Evolutionary conservation across 192 early-diverging fungal species (phyloP), one percentile per base, ranked within the genome.

Genomic region (Linderina pennispora): DNA sequence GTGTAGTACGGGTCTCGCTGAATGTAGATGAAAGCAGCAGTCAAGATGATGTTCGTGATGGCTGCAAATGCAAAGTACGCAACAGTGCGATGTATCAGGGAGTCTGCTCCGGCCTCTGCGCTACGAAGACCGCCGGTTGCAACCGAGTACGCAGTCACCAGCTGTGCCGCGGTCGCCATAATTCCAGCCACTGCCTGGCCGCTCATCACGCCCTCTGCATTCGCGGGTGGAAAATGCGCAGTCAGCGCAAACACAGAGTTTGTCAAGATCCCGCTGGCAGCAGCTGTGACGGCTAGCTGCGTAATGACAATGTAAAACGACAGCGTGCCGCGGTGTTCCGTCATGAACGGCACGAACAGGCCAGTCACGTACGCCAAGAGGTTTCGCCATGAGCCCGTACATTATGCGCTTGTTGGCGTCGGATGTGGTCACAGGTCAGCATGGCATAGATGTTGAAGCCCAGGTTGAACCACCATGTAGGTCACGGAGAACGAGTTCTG

Each of bases 401-500:
- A 66, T 41, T 37, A 80, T 77, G 37, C 59, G 62, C 48, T 16
- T 28, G 41, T 66, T 62, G 20, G 63, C 58, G 47, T 48, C 54
- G 8, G 59, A 40, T 18, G 42, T 60, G 44, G 62, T 63, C 34
- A 71, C 67, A 2, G n/a, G 62, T 71, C 10, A 43, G 45, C 59
- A 71, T 76, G 23, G 80, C 76, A 34, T 75, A 62, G 17, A 56
- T 48, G 32, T 80, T 76, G 23, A 55, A 73, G 8, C 75, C 24
- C 36, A 89, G 48, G 62, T 81, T 86, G 38, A 67, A n/a, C 70
- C 16, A 66, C 63, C 67, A 76, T 87, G 51, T 77, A 86, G 13
- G 56, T 65, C 15, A 77, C 68, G 3, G 80, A 82, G 50, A 90
- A 90, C 63, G 81, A 90, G 66, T 83, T 88, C 45, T 85, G 84